Conservation (phyloP, 1,284 basidiomycete genomes). For the Apiotrichum mycotoxinovorans region DNA sequence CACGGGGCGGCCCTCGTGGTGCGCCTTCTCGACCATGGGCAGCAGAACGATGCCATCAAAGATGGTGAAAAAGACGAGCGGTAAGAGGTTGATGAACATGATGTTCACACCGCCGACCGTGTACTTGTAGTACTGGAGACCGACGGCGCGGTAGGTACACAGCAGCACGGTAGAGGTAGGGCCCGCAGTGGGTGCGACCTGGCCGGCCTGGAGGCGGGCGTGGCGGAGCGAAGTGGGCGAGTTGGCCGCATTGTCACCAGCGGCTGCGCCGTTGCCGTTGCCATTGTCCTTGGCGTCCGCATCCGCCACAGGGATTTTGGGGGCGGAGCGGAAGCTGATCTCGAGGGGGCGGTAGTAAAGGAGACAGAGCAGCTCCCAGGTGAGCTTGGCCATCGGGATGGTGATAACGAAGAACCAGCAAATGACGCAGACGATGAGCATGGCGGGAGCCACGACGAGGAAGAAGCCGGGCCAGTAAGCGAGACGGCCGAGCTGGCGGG, state of each 20-base stretch:
- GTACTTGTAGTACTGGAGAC: conserved; percentile 96
- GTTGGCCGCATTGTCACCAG: neutral
- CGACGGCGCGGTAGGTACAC: conserved; percentile 90
- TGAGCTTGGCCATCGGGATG: conserved; percentile 96
- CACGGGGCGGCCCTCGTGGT: conserved; percentile 46
- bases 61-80: conserved; percentile 92
- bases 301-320: conserved; percentile 33
- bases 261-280: conserved; percentile 15
- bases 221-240: conserved; percentile 55
- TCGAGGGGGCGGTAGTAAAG: conserved; percentile 75
- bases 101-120: conserved; percentile 99
- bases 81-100: conserved; percentile 91
- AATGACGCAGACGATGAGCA: conserved; percentile 77
- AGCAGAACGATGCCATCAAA: conserved; percentile 84
- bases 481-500: conserved; percentile 53
- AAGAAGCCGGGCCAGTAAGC: conserved; percentile 76
- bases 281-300: conserved; percentile 7
- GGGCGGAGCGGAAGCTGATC: conserved; percentile 75
- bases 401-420: conserved; percentile 94
- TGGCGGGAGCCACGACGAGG: conserved; percentile 77
- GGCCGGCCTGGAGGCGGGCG: conserved; percentile 62
- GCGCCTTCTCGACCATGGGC: conserved; percentile 64
- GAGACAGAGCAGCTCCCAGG: conserved; percentile 86
- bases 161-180: conserved; percentile 80
- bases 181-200: conserved; percentile 68